phyloP scores from a whole-genome alignment of 78 protist species.

The Planoprotostelium fungivorum region DNA sequence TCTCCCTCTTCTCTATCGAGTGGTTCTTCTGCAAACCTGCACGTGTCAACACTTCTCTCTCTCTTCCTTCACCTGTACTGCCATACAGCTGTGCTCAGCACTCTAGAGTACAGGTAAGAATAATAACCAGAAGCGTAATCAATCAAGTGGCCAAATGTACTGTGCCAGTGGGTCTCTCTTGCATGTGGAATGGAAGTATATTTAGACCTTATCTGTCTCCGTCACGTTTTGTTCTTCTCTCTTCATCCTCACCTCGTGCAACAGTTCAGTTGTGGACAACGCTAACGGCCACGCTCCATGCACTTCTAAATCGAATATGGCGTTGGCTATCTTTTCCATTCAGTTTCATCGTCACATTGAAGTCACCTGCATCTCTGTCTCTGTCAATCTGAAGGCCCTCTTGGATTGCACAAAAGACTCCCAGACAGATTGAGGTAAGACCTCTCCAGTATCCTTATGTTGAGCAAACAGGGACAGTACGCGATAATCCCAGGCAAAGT shows the following conservation, averaged over 20 bases:
- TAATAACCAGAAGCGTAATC: neutral
- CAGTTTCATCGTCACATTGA: too few relatives aligned
- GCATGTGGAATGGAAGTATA: neutral
- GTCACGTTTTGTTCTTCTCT: too few relatives aligned
- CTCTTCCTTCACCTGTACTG: neutral
- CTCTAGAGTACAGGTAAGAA: neutral
- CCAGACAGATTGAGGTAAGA: too few relatives aligned
- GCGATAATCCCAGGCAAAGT: slow-evolving; percentile 11
- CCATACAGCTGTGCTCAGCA: neutral
- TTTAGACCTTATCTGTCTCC: neutral
- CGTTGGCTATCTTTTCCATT: too few relatives aligned
- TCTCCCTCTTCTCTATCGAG: neutral
- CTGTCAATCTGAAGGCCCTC: too few relatives aligned
- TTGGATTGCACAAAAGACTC: too few relatives aligned
- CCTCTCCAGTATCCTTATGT: too few relatives aligned
- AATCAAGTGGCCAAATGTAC: neutral
- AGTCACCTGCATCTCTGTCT: too few relatives aligned
- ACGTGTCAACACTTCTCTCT: neutral
- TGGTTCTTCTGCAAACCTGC: neutral
- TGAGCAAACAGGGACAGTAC: slow-evolving; percentile 23
- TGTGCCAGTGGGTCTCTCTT: neutral
- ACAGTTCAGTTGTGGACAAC: too few relatives aligned
- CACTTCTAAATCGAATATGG: too few relatives aligned
- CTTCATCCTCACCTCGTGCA: too few relatives aligned
- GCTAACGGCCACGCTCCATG: too few relatives aligned